Conservation (phyloP, 2,329 filamentous ascomycete species). For the Aureobasidium musti region DNA sequence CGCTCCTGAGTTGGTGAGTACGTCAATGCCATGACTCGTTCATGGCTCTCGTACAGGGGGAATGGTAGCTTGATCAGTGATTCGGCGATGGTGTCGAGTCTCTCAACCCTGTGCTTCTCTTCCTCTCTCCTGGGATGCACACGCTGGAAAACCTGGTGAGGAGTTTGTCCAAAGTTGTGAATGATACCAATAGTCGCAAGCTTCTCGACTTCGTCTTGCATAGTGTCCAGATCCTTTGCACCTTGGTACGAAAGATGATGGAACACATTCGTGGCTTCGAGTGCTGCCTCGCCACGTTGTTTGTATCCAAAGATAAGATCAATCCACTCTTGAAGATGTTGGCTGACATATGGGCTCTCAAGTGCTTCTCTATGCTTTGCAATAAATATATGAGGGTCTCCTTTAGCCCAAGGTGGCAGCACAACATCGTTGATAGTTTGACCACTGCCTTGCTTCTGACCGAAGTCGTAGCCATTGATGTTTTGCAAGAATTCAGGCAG, state of each 20-base stretch:
- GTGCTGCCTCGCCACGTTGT: conserved; percentile 86
- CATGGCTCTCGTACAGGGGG: conserved; percentile 72
- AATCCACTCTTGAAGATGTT: conserved; percentile 90
- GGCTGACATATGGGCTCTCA: conserved; percentile 88
- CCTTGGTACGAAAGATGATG: conserved; percentile 95
- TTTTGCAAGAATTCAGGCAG: conserved; percentile 95
- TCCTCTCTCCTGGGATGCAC: conserved; percentile 72
- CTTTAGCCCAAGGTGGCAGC: conserved; percentile 95
- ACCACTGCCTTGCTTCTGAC: conserved; percentile 75
- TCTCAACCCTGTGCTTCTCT: conserved; percentile 60
- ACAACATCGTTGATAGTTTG: conserved; percentile 81
- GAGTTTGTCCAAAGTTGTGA: conserved; percentile 97
- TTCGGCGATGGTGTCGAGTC: conserved; percentile 76
- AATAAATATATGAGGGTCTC: conserved; percentile 93
- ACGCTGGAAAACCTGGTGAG: conserved; percentile 86
- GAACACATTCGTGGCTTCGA: conserved; percentile 93
- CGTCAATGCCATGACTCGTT: conserved; percentile 75
- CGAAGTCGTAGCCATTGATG: conserved; percentile 92
- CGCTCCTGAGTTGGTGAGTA: conserved; percentile 80
- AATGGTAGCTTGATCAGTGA: conserved; percentile 76
- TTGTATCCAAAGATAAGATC: conserved; percentile 93
- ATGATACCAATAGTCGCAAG: conserved; percentile 92
- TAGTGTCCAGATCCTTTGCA: conserved; percentile 87
- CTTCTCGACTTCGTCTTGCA: conserved; percentile 83
- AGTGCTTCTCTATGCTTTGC: conserved; percentile 93